These are phyloP conservation scores for Flaveria trinervia DNA, from an alignment of 129 eudicot genomes.

Conservation along the genomic window DNA sequence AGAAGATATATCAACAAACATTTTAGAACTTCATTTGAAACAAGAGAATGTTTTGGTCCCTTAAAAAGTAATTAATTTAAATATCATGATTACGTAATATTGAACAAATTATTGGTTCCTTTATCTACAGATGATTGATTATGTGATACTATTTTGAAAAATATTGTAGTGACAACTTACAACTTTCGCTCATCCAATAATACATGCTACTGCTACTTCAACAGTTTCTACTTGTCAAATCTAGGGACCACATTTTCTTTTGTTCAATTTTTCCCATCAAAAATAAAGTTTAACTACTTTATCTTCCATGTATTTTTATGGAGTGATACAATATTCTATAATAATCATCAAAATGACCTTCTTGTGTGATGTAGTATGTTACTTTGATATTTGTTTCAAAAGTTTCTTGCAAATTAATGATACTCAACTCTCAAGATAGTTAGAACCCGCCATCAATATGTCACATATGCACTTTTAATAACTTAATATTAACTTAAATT, in stretches of 20 bases:
- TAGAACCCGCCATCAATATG: no score
- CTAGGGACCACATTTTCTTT: slow-evolving; percentile 15
- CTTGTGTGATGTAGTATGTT: no score
- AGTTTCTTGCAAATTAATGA: no score
- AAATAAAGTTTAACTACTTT: neutral
- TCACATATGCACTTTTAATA: no score
- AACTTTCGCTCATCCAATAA: slow-evolving; percentile 7
- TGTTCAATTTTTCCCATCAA: neutral
- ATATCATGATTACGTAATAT: neutral
- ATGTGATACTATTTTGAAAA: slow-evolving; percentile 4
- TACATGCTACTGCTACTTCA: slow-evolving; percentile 24
- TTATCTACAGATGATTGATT: neutral
- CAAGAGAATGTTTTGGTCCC: neutral
- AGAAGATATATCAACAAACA: no score
- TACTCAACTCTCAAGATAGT: no score
- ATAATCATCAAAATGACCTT: no score
- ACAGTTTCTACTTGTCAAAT: slow-evolving; percentile 25
- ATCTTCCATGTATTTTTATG: neutral
- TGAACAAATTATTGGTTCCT: neutral
- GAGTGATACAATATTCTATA: neutral
- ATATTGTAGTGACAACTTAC: neutral
- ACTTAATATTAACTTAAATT: no score
- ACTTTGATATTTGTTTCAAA: no score
- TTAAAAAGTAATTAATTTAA: slow-evolving; percentile 7
- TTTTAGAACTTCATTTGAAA: no score